Evolutionary conservation across 2,329 filamentous ascomycete genomes (phyloP).

Genomic region (Sarocladiaceae sp.): DNA sequence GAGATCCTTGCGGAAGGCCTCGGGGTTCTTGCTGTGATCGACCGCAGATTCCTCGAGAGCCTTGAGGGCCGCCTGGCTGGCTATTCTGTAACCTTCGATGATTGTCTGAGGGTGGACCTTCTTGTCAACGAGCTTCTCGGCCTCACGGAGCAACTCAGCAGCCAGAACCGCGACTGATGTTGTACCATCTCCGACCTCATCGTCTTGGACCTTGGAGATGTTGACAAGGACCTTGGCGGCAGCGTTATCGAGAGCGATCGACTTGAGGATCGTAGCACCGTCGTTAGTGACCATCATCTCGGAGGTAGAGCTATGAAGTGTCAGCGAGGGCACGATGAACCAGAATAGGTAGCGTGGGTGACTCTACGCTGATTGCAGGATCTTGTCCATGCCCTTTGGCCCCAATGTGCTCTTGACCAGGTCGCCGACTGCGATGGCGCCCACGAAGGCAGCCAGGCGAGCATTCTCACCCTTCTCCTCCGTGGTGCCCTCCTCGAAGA

Average conservation of each 20-base stretch:
- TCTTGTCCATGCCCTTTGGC: constrained; percentile 99
- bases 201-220: constrained; percentile 98
- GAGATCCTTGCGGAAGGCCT: constrained; percentile 84
- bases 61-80: constrained; percentile 77
- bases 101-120: constrained; percentile 99
- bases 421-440: constrained; percentile 95
- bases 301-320: constrained; percentile 66
- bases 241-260: constrained; percentile 96
- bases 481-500: constrained; percentile 93
- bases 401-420: constrained; percentile 95
- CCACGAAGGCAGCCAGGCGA: constrained; percentile 94
- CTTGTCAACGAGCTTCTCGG: constrained; percentile 93
- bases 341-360: background rate
- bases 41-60: constrained; percentile 80
- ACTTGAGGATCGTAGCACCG: constrained; percentile 95
- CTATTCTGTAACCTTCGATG: constrained; percentile 98
- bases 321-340: too few relatives aligned
- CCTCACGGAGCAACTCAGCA: constrained; percentile 90
- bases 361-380: constrained; percentile 85
- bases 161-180: constrained; percentile 96
- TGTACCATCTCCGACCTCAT: constrained; percentile 96
- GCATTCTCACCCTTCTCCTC: constrained; percentile 99
- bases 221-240: constrained; percentile 98
- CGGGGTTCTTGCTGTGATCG: constrained; percentile 78
- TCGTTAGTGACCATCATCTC: constrained; percentile 99